phyloP scores from a whole-genome alignment of 805 yeast species.

The Ogataea polymorpha region DNA sequence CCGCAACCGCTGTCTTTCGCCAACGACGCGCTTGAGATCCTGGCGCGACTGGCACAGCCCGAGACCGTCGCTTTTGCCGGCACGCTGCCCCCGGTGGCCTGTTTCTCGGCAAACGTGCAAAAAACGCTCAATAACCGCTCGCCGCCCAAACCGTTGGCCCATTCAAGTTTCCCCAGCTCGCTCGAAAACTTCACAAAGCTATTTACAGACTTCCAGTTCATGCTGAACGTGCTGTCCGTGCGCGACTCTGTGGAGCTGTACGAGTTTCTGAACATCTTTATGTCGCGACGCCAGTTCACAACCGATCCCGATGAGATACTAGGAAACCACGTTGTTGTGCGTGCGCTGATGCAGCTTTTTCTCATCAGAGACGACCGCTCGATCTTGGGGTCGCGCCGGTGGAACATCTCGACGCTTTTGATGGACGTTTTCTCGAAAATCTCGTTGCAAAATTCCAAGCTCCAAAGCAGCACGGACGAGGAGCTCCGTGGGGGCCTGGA shows the following conservation, averaged over 20 bases:
- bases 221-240: slow-evolving; percentile 33
- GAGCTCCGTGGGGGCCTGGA: slow-evolving; percentile 22
- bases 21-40: slow-evolving; percentile 3
- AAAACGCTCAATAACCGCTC: slow-evolving; percentile 44
- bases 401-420: slow-evolving; percentile 36
- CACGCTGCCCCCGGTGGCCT: slow-evolving; percentile 30
- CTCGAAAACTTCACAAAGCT: slow-evolving; percentile 24
- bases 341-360: slow-evolving; percentile 62
- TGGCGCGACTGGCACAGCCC: slow-evolving; percentile 6
- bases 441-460: slow-evolving; percentile 24
- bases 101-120: slow-evolving; percentile 47
- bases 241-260: slow-evolving; percentile 26
- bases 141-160: slow-evolving; percentile 39
- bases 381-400: slow-evolving; percentile 46
- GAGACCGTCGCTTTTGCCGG: slow-evolving; percentile 19
- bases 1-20: background rate
- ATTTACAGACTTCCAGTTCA: slow-evolving; percentile 37
- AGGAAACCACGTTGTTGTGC: slow-evolving; percentile 47
- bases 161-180: slow-evolving; percentile 22
- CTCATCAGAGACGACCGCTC: slow-evolving; percentile 60
- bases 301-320: slow-evolving; percentile 28
- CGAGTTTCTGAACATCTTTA: slow-evolving; percentile 25
- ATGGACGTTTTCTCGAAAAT: slow-evolving; percentile 25
- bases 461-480: slow-evolving; percentile 14
- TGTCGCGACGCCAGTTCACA: slow-evolving; percentile 26